Evolutionary conservation across 2,329 filamentous ascomycete genomes (phyloP), one percentile per base, ranked within the genome.

Genomic region (Claviceps sp.): DNA sequence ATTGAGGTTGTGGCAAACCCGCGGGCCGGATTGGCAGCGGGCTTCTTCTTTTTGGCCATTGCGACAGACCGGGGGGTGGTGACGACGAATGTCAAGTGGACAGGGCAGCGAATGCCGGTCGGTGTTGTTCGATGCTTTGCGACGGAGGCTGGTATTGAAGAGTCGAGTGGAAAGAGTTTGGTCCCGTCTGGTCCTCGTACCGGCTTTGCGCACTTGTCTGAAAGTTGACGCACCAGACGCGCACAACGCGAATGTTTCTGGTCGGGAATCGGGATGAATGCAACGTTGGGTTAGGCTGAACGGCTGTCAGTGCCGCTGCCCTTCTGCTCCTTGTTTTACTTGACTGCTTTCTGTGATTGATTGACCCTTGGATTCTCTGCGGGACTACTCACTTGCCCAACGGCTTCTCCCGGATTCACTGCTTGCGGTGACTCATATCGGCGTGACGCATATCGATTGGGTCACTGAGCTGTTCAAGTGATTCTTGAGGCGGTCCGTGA

Each of bases 31-130:
- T 96, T 97, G 37, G 84, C 80, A 26, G 81, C 80, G 52, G 86
- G 77, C 78, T 96, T 97, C 75, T 89, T 94, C 73, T 96, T 95
- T 72, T 95, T 95, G 69, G 85, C 84, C 87, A 91, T 91, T 58
- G 56, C 61, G 57, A 38, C 17, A 39, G 30, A 16, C 34, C 14
- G 26, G 14, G 4, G 26, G 14, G 4, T 6, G 14, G 3, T 10
- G 24, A 1, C 14, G 42, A 16, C 37, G 1, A 5, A 24, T 34
- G 26, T 17, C 14, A 50, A 22, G 26, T 14, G 34, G 16, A 14
- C 13, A 22, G 22, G 26, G 37, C 4, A 47, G 38, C 24, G 34
- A n/a, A 16, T 26, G 10, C 19, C 13, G 48, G 14, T 49, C 16
- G 50, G 22, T 44, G 19, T 16, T 37, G 24, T 43, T 52, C 30